A percentile compares a stretch with the other conserved stretches of the same genome.
Evolutionary conservation across 805 yeast species (phyloP).

Genomic region (Osmozyma mogii): DNA sequence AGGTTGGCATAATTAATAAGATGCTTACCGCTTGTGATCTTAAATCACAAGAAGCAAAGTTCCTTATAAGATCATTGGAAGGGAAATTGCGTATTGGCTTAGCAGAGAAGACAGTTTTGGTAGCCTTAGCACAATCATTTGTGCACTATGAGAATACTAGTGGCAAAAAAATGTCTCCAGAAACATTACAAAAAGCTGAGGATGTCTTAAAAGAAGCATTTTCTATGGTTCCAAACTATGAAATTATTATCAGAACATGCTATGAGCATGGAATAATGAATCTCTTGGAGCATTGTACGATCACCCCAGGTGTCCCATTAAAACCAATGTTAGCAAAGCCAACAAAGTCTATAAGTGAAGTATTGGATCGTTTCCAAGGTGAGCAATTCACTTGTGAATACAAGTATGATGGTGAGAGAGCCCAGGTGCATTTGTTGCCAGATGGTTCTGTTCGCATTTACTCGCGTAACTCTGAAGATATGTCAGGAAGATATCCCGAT

Average conservation of each 20-base stretch:
- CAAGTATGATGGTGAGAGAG: conserved; percentile 97
- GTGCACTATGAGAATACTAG: conserved; percentile 45
- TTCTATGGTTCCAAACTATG: conserved; percentile 87
- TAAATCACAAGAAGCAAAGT: conserved; percentile 69
- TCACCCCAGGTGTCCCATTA: conserved; percentile 89
- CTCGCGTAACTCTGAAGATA: conserved; percentile 93
- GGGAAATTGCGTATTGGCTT: conserved; percentile 89
- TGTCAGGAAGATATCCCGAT: conserved; percentile 95
- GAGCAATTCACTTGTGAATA: conserved; percentile 90
- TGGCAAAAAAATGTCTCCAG: conserved; percentile 24
- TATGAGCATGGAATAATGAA: conserved; percentile 60
- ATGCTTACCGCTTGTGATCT: conserved; percentile 82
- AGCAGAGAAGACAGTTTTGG: conserved; percentile 87
- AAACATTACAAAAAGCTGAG: conserved; percentile 57
- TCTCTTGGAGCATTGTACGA: conserved; percentile 56
- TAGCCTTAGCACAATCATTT: conserved; percentile 79
- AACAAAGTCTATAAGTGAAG: conserved; percentile 87
- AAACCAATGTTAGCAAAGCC: conserved; percentile 99
- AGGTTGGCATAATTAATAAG: conserved; percentile 71
- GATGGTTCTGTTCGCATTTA: conserved; percentile 68
- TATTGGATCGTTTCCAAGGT: conserved; percentile 79
- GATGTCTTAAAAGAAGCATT: conserved; percentile 77
- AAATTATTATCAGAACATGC: conserved; percentile 60
- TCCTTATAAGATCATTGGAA: conserved; percentile 79
- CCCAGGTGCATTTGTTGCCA: conserved; percentile 75